A percentile compares a stretch with the other conserved stretches of the same genome.
These are phyloP conservation scores for Leccinum uliginosum DNA, from an alignment of 768 basidiomycete genomes.

Conservation along the genomic window DNA sequence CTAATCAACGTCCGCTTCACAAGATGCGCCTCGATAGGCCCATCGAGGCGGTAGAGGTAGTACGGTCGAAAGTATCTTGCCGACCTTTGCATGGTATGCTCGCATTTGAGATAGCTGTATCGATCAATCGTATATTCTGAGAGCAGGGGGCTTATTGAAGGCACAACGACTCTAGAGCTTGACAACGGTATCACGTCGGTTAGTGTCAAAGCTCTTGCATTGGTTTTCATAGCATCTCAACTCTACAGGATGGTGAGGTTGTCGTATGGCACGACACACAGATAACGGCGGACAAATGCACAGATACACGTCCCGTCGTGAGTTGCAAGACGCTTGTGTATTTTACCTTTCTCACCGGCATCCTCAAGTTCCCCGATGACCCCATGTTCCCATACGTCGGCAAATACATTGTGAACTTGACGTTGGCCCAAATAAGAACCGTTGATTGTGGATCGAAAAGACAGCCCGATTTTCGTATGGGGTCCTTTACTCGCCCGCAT, in stretches of 20 bases:
- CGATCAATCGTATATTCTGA: conserved; percentile 3
- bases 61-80: conserved; percentile 67
- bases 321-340: conserved; percentile 13
- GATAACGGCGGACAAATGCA: conserved; percentile 60
- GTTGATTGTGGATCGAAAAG: conserved; percentile 76
- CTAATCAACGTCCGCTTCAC: conserved; percentile 4
- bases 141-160: conserved; percentile 67
- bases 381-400: conserved; percentile 73
- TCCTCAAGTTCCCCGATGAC: conserved; percentile 47
- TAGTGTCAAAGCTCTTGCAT: conserved; percentile 4
- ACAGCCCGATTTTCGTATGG: conserved; percentile 55
- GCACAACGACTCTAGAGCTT: conserved; percentile 71
- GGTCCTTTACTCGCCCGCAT: not conserved
- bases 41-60: conserved; percentile 78
- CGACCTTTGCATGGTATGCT: conserved; percentile 69
- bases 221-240: conserved; percentile 5
- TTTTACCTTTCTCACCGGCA: not conserved
- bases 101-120: conserved; percentile 7
- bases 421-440: conserved; percentile 73
- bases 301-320: conserved; percentile 63
- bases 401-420: conserved; percentile 71
- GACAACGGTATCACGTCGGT: conserved; percentile 77
- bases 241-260: conserved; percentile 61
- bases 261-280: conserved; percentile 80
- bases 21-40: conserved; percentile 37